Percentiles rank a stretch among this genome's conserved stretches.
These are phyloP conservation scores for Dothidotthia symphoricarpi DNA, from an alignment of 2,329 filamentous ascomycete species.

Conservation along the genomic window DNA sequence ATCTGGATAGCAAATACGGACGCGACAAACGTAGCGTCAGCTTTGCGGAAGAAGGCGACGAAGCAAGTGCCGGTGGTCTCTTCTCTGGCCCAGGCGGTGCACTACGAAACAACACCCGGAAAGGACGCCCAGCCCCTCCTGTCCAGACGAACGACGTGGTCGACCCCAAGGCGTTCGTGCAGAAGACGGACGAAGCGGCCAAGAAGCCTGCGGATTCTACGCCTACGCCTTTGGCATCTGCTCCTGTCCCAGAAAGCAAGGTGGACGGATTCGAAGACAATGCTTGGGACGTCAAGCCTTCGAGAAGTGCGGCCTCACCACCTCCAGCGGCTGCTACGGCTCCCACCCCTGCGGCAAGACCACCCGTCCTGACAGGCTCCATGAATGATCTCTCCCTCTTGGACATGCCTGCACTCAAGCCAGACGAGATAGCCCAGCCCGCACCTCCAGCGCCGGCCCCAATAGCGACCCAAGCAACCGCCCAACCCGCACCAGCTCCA, in stretches of 20 bases:
- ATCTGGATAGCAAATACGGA: conserved; percentile 75
- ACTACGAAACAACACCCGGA: conserved; percentile 90
- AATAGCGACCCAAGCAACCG: conserved; percentile 38
- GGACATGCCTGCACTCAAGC: conserved; percentile 46
- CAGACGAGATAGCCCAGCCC: conserved; percentile 42
- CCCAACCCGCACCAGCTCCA: conserved; percentile 42
- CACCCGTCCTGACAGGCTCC: conserved; percentile 58
- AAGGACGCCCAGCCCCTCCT: conserved; percentile 83
- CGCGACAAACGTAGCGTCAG: conserved; percentile 60
- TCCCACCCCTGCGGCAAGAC: conserved; percentile 46
- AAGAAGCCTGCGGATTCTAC: conserved; percentile 49
- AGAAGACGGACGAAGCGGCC: conserved; percentile 50
- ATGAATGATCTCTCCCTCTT: conserved; percentile 68
- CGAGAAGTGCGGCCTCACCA: conserved; percentile 55
- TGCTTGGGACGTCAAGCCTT: conserved; percentile 93
- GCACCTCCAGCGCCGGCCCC: conserved; percentile 46
- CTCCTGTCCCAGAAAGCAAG: conserved; percentile 51
- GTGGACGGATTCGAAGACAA: conserved; percentile 84
- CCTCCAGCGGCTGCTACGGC: conserved; percentile 40
- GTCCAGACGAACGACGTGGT: conserved; percentile 82
- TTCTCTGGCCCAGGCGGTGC: conserved; percentile 93
- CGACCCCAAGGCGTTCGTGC: conserved; percentile 80
- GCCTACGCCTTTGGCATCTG: conserved; percentile 51
- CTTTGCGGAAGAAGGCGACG: conserved; percentile 58
- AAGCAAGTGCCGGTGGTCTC: conserved; percentile 67